A percentile compares a stretch with the other conserved stretches of the same genome.
Evolutionary conservation across 768 basidiomycete genomes (phyloP).

Genomic region (Termitomyces sp.): DNA sequence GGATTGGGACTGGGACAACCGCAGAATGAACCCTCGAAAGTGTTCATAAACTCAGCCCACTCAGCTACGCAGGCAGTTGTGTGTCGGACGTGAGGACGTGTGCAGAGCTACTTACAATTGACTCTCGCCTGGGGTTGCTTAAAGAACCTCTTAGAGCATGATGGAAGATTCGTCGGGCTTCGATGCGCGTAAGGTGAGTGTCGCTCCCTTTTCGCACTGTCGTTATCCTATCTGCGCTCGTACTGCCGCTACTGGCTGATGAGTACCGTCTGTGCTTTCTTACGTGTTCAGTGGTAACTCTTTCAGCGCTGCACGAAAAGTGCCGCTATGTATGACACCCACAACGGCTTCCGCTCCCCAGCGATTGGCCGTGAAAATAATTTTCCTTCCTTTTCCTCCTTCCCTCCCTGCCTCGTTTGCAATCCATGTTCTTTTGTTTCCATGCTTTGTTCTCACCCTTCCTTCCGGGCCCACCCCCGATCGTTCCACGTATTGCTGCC

Average conservation of each 20-base stretch:
- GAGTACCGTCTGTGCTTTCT: not conserved
- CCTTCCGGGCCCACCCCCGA: not conserved
- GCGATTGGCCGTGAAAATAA: not conserved
- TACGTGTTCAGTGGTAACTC: constrained; percentile 4
- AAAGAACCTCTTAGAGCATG: not conserved
- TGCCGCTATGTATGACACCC: not conserved
- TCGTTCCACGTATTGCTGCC: constrained; percentile 8
- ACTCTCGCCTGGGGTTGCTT: not conserved
- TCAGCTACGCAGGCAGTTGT: constrained; percentile 1
- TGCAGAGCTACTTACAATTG: not conserved
- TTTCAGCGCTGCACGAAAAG: not conserved
- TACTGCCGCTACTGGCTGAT: not conserved
- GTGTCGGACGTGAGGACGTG: constrained; percentile 8
- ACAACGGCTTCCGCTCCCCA: not conserved
- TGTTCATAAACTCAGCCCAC: not conserved
- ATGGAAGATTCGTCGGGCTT: not conserved
- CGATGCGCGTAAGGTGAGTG: not conserved
- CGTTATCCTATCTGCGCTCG: constrained; percentile 4
- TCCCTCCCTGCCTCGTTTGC: not conserved
- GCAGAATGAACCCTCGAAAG: not conserved
- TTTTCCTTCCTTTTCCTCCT: not conserved
- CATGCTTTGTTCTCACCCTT: not conserved
- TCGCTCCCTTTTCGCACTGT: not conserved
- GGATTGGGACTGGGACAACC: not conserved
- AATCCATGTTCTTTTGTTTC: not conserved